phyloP scores from a whole-genome alignment of 495 filamentous ascomycete genomes.

The Parathielavia appendiculata region DNA sequence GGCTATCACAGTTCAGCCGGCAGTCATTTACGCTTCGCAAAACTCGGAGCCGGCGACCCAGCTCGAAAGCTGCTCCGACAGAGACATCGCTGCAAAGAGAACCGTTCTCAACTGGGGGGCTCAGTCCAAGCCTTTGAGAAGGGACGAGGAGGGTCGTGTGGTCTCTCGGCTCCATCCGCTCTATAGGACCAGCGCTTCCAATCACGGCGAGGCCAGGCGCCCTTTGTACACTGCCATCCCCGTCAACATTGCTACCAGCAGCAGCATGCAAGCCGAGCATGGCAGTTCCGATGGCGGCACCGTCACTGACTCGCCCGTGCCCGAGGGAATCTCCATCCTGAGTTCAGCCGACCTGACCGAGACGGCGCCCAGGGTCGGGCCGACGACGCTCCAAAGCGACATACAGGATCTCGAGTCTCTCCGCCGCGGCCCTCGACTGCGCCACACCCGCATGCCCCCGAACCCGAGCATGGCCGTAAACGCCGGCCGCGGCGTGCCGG shows the following conservation, averaged over 20 bases:
- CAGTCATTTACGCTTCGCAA: not conserved
- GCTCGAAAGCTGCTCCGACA: not conserved
- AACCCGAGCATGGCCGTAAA: constrained; percentile 7
- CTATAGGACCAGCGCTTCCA: not conserved
- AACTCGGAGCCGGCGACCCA: no score
- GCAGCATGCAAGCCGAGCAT: not conserved
- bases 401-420: constrained; percentile 14
- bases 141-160: not conserved
- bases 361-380: not conserved
- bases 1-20: not conserved
- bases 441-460: constrained; percentile 13
- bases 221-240: not conserved
- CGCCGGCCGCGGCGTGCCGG: not conserved
- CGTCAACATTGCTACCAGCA: not conserved
- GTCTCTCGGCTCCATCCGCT: not conserved
- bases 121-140: not conserved
- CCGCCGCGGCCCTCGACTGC: constrained; percentile 20
- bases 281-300: not conserved
- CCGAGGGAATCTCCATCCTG: constrained; percentile 4
- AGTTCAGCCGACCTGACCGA: not conserved
- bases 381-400: not conserved
- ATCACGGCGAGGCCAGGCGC: not conserved
- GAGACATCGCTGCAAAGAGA: not conserved
- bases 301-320: not conserved
- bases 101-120: not conserved